These are phyloP conservation scores for Vigna angularis DNA, from an alignment of 306 rosid genomes.

Conservation along the genomic window DNA sequence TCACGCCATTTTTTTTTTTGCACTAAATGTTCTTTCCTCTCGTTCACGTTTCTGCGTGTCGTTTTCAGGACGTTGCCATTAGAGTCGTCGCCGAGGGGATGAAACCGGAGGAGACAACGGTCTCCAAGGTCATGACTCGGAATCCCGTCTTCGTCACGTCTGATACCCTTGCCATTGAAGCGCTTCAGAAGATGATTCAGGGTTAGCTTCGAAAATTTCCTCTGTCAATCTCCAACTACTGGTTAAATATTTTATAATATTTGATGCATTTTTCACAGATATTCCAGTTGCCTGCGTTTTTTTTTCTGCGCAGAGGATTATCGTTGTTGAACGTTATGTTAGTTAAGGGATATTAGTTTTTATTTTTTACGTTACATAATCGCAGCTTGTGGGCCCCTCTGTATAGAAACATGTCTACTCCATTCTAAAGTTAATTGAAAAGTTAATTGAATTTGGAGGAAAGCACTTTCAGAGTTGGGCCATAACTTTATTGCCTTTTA, in stretches of 20 bases:
- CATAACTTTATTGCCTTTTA: slow-evolving; percentile 10
- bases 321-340: not conserved
- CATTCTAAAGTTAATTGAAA: not conserved
- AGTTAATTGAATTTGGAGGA: slow-evolving; percentile 10
- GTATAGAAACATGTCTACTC: not conserved
- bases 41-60: slow-evolving; percentile 21
- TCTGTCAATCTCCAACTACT: not conserved
- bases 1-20: not conserved
- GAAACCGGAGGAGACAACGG: slow-evolving; percentile 76
- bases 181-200: slow-evolving; percentile 95
- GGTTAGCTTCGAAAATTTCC: slow-evolving; percentile 53
- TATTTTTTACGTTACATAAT: not conserved
- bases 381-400: not conserved
- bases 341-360: not conserved
- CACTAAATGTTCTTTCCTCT: not conserved
- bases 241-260: not conserved
- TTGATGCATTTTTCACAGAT: not conserved
- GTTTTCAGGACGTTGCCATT: slow-evolving; percentile 68
- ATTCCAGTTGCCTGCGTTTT: not conserved
- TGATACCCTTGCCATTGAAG: slow-evolving; percentile 89
- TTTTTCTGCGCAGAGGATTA: not conserved
- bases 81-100: slow-evolving; percentile 92
- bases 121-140: slow-evolving; percentile 85
- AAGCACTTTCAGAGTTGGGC: not conserved
- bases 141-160: slow-evolving; percentile 87